phyloP scores from a whole-genome alignment of 257 asterid species.

The Solanum lycopersicoides region DNA sequence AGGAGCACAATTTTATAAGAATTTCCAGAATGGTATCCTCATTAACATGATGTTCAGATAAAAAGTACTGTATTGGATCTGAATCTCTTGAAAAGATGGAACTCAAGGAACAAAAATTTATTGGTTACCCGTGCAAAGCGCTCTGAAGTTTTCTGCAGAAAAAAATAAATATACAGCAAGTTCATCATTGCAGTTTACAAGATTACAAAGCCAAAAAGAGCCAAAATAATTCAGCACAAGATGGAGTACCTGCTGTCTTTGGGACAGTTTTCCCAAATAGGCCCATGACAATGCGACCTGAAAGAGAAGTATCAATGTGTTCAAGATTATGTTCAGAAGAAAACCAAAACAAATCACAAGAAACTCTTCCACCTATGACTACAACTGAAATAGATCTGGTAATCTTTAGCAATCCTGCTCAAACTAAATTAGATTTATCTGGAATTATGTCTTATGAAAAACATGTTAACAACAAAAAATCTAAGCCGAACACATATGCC shows the following conservation, averaged over 20 bases:
- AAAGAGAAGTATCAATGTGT: neutral
- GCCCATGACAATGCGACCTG: constrained; percentile 85
- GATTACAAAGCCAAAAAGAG: neutral
- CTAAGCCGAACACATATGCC: neutral
- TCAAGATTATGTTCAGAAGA: neutral
- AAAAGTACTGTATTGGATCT: neutral
- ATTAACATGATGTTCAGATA: neutral
- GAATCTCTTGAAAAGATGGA: neutral
- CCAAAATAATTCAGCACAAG: neutral
- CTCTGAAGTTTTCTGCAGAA: constrained; percentile 88
- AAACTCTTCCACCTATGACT: neutral
- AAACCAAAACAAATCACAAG: neutral
- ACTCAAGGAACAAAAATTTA: constrained; percentile 31
- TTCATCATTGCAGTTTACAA: neutral
- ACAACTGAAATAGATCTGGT: neutral
- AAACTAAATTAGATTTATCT: neutral
- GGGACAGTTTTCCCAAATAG: constrained; percentile 82
- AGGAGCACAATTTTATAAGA: neutral
- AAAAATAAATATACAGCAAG: neutral
- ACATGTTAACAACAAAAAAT: neutral
- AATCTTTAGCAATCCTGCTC: neutral
- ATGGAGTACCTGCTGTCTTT: constrained; percentile 56
- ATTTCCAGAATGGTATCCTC: neutral
- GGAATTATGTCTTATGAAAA: neutral
- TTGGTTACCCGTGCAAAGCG: constrained; percentile 96